A percentile compares a stretch with the other conserved stretches of the same genome.
phyloP scores from a whole-genome alignment of 768 basidiomycete species.

The Leccinum obscurum region DNA sequence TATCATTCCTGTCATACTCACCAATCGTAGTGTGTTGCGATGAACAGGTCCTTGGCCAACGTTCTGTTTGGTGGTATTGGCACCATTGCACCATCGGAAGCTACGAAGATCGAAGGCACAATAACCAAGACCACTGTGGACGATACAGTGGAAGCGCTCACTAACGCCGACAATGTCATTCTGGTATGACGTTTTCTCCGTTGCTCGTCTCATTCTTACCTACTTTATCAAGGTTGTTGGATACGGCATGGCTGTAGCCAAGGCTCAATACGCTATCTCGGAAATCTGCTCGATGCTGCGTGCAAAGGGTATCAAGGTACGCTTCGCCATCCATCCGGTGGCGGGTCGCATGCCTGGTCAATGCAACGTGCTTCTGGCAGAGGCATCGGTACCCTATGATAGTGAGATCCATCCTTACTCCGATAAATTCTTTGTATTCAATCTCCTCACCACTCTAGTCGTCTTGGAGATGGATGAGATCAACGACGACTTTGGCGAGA shows the following conservation, averaged over 20 bases:
- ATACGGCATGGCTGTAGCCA: slow-evolving; percentile 92
- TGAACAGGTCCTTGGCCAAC: slow-evolving; percentile 85
- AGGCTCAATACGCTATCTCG: slow-evolving; percentile 77
- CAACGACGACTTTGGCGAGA: slow-evolving; percentile 87
- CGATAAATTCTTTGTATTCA: no score
- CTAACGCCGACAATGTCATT: slow-evolving; percentile 82
- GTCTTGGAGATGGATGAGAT: slow-evolving; percentile 95
- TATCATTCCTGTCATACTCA: slow-evolving; percentile 3
- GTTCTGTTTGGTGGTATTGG: slow-evolving; percentile 88
- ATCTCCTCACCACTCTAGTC: slow-evolving; percentile 42
- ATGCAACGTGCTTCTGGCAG: slow-evolving; percentile 89
- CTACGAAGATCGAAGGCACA: slow-evolving; percentile 78
- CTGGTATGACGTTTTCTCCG: slow-evolving; percentile 43
- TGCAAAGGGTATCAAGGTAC: slow-evolving; percentile 73
- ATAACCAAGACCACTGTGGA: slow-evolving; percentile 79
- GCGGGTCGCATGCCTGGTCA: slow-evolving; percentile 94
- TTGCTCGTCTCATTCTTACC: slow-evolving; percentile 7
- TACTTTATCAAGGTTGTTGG: slow-evolving; percentile 59
- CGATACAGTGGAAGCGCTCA: slow-evolving; percentile 75
- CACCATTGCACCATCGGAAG: slow-evolving; percentile 51
- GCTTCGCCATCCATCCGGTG: slow-evolving; percentile 88
- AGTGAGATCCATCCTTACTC: slow-evolving; percentile 49
- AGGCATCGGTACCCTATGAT: slow-evolving; percentile 89
- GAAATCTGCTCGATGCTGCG: slow-evolving; percentile 76
- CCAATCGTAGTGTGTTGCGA: slow-evolving; percentile 72